phyloP scores from a whole-genome alignment of 1,139 yeast species.

The Candida freyschussii region DNA sequence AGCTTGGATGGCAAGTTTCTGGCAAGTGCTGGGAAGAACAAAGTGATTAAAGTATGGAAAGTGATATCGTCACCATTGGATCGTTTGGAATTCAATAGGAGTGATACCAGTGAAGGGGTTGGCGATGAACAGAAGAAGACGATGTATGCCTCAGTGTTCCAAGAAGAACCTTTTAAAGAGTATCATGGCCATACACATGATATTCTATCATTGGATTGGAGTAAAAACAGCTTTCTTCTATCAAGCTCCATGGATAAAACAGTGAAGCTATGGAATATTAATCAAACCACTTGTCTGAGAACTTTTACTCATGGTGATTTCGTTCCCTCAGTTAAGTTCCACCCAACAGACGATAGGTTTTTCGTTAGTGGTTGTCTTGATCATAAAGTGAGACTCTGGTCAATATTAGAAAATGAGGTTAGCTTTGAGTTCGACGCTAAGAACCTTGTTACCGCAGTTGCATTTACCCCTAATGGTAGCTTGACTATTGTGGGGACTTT shows the following conservation, averaged over 20 bases:
- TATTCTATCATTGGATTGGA: conserved; percentile 78
- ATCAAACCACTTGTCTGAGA: conserved; percentile 56
- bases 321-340: conserved; percentile 78
- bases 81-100: conserved; percentile 27
- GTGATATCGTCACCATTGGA: conserved; percentile 69
- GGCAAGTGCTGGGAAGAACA: conserved; percentile 81
- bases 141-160: conserved; percentile 72
- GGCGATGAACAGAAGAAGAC: conserved; percentile 7
- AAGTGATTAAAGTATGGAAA: conserved; percentile 68
- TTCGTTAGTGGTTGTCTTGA: conserved; percentile 83
- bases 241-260: conserved; percentile 86
- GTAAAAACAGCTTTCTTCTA: conserved; percentile 74
- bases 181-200: conserved; percentile 68
- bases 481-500: conserved; percentile 75
- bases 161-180: conserved; percentile 56
- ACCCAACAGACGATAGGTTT: conserved; percentile 84
- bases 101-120: too few species aligned
- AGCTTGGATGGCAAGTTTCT: conserved; percentile 74
- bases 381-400: conserved; percentile 75
- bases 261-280: conserved; percentile 81
- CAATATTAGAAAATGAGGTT: conserved; percentile 70
- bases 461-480: conserved; percentile 66
- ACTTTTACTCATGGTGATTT: conserved; percentile 73
- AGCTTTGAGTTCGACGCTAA: conserved; percentile 37
- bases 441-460: conserved; percentile 60